phyloP scores from a whole-genome alignment of 768 basidiomycete genomes.

The Kwoniella sp. region DNA sequence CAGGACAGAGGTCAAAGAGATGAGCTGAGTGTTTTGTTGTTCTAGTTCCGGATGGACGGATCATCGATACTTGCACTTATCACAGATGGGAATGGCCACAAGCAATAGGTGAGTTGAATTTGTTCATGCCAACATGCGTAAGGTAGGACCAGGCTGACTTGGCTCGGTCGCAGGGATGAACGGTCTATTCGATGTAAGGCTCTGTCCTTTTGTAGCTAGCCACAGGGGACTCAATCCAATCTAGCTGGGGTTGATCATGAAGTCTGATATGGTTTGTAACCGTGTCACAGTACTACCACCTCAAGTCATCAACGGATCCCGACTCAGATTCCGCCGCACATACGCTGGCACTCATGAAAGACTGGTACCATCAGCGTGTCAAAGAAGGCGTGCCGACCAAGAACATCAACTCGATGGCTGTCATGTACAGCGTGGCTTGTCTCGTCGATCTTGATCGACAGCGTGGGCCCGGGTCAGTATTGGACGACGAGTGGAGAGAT shows the following conservation, averaged over 20 bases:
- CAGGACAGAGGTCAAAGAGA: not conserved
- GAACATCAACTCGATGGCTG: conserved; percentile 38
- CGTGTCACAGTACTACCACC: conserved; percentile 58
- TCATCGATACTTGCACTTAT: conserved; percentile 24
- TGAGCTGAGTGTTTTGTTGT: not conserved
- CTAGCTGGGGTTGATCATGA: too few species aligned
- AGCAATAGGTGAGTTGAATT: conserved; percentile 26
- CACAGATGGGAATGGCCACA: conserved; percentile 43
- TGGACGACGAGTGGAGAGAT: conserved; percentile 13
- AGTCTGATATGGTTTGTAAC: too few species aligned
- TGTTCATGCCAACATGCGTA: too few species aligned
- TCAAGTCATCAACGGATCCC: conserved; percentile 55
- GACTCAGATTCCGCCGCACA: conserved; percentile 8
- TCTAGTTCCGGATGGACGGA: conserved; percentile 17
- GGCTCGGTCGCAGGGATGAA: conserved; percentile 16
- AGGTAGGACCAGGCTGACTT: not conserved
- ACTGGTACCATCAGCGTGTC: conserved; percentile 27
- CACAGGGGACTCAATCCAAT: not conserved
- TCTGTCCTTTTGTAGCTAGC: not conserved
- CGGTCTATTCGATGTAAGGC: conserved; percentile 33
- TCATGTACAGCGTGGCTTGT: conserved; percentile 23
- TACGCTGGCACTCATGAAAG: conserved; percentile 26
- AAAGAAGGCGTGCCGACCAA: conserved; percentile 27
- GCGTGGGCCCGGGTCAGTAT: conserved; percentile 57
- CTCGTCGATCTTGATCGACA: conserved; percentile 45